phyloP scores from a whole-genome alignment of 2,329 filamentous ascomycete species.

The Lasiodiplodia sp. region DNA sequence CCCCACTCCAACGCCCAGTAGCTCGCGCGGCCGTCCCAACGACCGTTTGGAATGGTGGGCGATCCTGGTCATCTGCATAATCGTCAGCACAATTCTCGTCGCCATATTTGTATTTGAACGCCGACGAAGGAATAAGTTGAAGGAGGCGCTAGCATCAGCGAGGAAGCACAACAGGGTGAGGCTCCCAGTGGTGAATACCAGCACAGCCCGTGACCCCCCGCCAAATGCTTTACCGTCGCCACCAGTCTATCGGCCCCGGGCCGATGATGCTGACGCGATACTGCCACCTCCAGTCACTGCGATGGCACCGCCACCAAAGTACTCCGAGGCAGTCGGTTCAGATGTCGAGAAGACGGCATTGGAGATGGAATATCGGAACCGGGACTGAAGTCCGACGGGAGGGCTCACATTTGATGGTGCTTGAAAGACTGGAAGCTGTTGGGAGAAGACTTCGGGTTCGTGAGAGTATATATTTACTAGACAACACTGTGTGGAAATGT shows the following conservation, averaged over 20 bases:
- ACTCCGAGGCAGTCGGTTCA: neutral
- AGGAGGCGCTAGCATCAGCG: neutral
- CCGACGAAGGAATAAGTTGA: neutral
- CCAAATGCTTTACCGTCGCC: neutral
- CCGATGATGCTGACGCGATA: neutral
- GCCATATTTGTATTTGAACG: neutral
- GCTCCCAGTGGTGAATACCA: neutral
- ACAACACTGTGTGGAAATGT: neutral
- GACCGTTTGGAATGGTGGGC: neutral
- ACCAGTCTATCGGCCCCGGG: neutral
- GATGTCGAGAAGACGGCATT: neutral
- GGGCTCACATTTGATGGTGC: neutral
- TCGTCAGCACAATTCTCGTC: neutral
- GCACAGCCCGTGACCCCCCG: too few relatives aligned
- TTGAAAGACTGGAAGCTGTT: too few relatives aligned
- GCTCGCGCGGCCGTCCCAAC: neutral
- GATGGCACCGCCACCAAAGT: constrained; percentile 3
- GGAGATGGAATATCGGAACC: neutral
- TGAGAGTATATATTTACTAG: neutral
- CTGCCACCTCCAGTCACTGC: neutral
- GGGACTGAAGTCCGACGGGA: neutral
- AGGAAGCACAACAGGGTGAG: neutral
- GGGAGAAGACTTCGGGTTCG: neutral
- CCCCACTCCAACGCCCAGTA: neutral
- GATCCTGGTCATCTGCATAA: neutral